Conservation (phyloP, 202 grass and related monocot species). For the Digitaria exilis region DNA sequence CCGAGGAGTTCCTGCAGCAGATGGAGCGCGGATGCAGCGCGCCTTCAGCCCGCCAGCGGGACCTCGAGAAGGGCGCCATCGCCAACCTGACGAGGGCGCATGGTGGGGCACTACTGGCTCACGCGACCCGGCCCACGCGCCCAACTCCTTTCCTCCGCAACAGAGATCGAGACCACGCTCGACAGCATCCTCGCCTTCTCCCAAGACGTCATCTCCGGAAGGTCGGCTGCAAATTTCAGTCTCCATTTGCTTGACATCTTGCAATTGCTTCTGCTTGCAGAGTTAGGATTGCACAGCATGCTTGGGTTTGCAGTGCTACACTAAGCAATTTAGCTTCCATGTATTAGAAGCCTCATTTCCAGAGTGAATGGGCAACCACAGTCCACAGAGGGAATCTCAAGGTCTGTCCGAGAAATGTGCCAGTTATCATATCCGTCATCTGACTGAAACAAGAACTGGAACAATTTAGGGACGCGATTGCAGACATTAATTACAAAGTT, state of each 20-base stretch:
- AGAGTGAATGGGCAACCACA: neutral
- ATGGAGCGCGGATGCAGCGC: conserved; percentile 80
- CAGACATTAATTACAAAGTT: neutral
- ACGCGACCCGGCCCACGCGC: conserved; percentile 69
- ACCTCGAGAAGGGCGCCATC: conserved; percentile 98
- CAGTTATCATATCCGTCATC: neutral
- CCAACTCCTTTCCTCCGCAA: conserved; percentile 66
- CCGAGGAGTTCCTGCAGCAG: conserved; percentile 70
- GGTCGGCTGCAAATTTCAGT: conserved; percentile 41
- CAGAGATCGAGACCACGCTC: conserved; percentile 82
- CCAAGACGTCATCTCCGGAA: conserved; percentile 78
- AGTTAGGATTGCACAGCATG: neutral
- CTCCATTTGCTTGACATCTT: neutral
- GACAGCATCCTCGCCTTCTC: conserved; percentile 82
- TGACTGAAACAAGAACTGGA: conserved; percentile 6
- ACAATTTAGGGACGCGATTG: neutral
- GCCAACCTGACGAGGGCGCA: conserved; percentile 95
- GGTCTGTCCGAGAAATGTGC: neutral
- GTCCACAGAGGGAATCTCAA: neutral
- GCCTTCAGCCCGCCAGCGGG: conserved; percentile 77
- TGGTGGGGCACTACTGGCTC: conserved; percentile 99
- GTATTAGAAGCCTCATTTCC: neutral
- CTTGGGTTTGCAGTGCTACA: neutral
- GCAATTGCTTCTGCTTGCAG: conserved; percentile 3
- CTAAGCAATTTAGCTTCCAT: neutral